A percentile compares a stretch with the other conserved stretches of the same genome.
Conservation (phyloP, 106 monocot genomes). For the Platanthera zijinensis region DNA sequence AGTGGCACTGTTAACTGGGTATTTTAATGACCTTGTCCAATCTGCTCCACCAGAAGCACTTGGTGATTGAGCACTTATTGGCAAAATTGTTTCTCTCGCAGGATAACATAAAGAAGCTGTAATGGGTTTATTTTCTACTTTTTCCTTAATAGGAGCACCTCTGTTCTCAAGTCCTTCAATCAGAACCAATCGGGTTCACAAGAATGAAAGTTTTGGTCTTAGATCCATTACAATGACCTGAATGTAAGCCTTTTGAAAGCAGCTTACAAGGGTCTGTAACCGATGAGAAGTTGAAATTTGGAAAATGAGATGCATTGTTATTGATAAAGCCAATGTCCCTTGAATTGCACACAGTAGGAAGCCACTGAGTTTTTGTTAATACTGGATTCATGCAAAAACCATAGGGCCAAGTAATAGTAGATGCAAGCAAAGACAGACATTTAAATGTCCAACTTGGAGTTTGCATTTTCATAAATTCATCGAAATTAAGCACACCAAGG, state of each 20-base stretch:
- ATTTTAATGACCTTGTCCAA: slow-evolving; percentile 44
- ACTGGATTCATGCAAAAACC: slow-evolving; percentile 58
- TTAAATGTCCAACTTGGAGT: slow-evolving; percentile 6
- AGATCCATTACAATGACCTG: slow-evolving; percentile 11
- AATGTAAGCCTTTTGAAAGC: slow-evolving; percentile 19
- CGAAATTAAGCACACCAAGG: slow-evolving; percentile 15
- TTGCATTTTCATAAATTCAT: slow-evolving; percentile 10
- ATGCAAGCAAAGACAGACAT: slow-evolving; percentile 11
- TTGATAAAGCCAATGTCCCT: slow-evolving; percentile 18
- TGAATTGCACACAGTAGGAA: slow-evolving; percentile 16
- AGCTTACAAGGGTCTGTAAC: slow-evolving; percentile 45
- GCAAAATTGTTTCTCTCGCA: slow-evolving; percentile 13
- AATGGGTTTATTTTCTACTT: slow-evolving; percentile 12
- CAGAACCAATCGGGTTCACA: neutral
- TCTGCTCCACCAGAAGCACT: slow-evolving; percentile 49
- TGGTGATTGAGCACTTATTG: slow-evolving; percentile 6
- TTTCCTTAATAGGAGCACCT: slow-evolving; percentile 8
- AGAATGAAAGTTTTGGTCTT: slow-evolving; percentile 10
- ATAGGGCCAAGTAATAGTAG: slow-evolving; percentile 20
- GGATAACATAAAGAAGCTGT: slow-evolving; percentile 14
- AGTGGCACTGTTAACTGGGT: slow-evolving; percentile 21
- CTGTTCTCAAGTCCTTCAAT: slow-evolving; percentile 5
- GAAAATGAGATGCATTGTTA: slow-evolving; percentile 13
- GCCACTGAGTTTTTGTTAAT: slow-evolving; percentile 32
- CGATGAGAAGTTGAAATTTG: slow-evolving; percentile 60